phyloP scores from a whole-genome alignment of 179 eudicot species.

The Spinacia oleracea region DNA sequence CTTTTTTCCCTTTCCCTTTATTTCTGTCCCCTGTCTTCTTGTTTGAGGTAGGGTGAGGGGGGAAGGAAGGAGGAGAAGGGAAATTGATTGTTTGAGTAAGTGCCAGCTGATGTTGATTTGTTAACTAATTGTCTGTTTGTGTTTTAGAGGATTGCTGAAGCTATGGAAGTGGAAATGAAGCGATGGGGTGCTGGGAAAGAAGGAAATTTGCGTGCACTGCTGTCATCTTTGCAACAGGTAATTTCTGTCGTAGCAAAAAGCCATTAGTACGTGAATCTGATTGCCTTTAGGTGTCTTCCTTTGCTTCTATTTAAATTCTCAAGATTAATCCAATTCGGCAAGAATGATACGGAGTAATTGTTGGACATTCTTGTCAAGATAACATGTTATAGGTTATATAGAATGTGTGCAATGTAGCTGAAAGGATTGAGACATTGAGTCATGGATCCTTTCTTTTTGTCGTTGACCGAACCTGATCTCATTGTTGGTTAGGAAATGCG shows the following conservation, averaged over 20 bases:
- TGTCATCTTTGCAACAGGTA: slow-evolving; percentile 82
- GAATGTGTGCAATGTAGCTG: not conserved
- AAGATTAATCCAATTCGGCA: not conserved
- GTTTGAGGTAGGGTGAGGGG: not conserved
- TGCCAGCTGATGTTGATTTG: not conserved
- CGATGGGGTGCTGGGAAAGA: slow-evolving; percentile 94
- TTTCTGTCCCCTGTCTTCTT: not conserved
- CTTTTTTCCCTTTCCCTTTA: not conserved
- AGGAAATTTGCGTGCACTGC: slow-evolving; percentile 82
- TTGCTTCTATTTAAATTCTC: not conserved
- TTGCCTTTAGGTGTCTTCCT: slow-evolving; percentile 10
- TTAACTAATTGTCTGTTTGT: slow-evolving; percentile 10
- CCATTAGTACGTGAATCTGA: not conserved
- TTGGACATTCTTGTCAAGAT: not conserved
- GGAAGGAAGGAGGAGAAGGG: not conserved
- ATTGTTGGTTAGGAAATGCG: not conserved
- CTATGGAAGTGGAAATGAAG: slow-evolving; percentile 64
- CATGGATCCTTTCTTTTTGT: not conserved
- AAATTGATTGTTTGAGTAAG: not conserved
- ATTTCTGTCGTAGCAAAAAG: not conserved
- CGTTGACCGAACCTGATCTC: not conserved
- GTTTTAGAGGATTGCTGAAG: slow-evolving; percentile 72
- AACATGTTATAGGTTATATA: no score
- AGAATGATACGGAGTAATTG: not conserved
- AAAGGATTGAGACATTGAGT: not conserved